phyloP scores from a whole-genome alignment of 257 asterid genomes.

The Przewalskia tangutica region DNA sequence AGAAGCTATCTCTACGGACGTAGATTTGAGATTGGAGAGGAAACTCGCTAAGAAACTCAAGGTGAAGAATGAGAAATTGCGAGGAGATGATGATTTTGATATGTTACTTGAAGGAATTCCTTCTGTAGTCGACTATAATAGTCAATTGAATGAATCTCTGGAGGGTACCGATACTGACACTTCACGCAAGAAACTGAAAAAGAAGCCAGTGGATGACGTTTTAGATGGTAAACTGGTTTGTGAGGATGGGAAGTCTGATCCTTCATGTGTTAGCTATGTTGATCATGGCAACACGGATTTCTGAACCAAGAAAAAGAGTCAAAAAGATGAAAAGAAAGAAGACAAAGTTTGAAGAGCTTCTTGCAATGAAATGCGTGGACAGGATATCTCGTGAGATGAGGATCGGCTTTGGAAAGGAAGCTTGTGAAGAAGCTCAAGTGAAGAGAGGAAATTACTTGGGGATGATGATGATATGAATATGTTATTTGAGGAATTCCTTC shows the following conservation, averaged over 20 bases:
- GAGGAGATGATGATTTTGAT: slow-evolving; percentile 46
- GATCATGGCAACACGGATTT: slow-evolving; percentile 23
- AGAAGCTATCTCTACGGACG: slow-evolving; percentile 24
- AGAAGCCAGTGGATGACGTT: slow-evolving; percentile 19
- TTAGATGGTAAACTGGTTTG: slow-evolving; percentile 18
- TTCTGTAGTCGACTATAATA: slow-evolving; percentile 29
- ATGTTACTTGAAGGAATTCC: slow-evolving; percentile 53
- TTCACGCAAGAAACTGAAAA: slow-evolving; percentile 11
- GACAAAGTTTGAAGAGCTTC: slow-evolving; percentile 33
- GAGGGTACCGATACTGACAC: slow-evolving; percentile 8
- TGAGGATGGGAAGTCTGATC: slow-evolving; percentile 25
- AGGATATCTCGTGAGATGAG: slow-evolving; percentile 21
- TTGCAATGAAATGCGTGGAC: slow-evolving; percentile 25
- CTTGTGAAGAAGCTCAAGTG: slow-evolving; percentile 83
- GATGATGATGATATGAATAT: slow-evolving; percentile 44
- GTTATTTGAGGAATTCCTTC: slow-evolving; percentile 46
- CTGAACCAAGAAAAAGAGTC: slow-evolving; percentile 7
- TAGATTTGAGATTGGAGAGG: slow-evolving; percentile 54
- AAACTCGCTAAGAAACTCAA: slow-evolving; percentile 77
- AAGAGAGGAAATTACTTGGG: slow-evolving; percentile 46
- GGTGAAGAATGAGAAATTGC: slow-evolving; percentile 54
- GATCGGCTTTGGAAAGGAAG: slow-evolving; percentile 51
- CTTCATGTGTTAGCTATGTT: slow-evolving; percentile 17
- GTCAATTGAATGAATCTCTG: slow-evolving; percentile 8
- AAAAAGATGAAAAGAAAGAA: slow-evolving; percentile 24